Conservation (phyloP, 2,329 filamentous ascomycete genomes). For the Fusarium duplospermum region DNA sequence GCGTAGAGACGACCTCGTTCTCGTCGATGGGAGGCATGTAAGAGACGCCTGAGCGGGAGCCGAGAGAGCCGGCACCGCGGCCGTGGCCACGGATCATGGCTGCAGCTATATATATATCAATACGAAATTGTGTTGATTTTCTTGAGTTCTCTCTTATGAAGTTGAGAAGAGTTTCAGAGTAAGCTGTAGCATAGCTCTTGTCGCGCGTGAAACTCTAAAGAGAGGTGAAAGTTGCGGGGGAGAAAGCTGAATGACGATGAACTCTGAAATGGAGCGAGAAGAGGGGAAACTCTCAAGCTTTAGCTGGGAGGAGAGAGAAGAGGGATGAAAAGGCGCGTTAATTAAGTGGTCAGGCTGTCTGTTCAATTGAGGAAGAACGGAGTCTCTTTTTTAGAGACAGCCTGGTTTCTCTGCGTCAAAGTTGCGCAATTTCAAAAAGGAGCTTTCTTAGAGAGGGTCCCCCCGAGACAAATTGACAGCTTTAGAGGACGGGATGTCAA, state of each 20-base stretch:
- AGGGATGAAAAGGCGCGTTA: background rate
- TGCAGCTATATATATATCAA: background rate
- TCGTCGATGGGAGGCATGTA: conserved; percentile 54
- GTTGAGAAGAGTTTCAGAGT: background rate
- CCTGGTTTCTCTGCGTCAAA: background rate
- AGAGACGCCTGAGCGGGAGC: conserved; percentile 43
- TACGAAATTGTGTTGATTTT: background rate
- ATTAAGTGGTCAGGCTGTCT: background rate
- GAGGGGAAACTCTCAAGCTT: background rate
- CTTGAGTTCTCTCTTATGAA: background rate
- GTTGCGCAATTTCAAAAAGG: background rate
- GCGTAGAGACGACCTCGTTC: conserved; percentile 44
- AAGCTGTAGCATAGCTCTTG: background rate
- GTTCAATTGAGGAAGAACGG: background rate
- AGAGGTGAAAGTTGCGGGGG: background rate
- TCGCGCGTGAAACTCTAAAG: background rate
- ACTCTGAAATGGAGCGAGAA: background rate
- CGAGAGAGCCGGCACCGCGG: conserved; percentile 22
- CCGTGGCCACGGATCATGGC: conserved; percentile 36
- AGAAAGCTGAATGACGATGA: background rate
- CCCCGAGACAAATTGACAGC: too few species aligned
- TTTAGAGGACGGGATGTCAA: background rate
- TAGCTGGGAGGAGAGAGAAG: background rate
- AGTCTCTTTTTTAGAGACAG: background rate
- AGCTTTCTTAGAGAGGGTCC: too few species aligned